Evolutionary conservation across 352 stramenopile species (phyloP), one percentile per base, ranked within the genome.

Genomic region (Phytophthora gonapodyides): DNA sequence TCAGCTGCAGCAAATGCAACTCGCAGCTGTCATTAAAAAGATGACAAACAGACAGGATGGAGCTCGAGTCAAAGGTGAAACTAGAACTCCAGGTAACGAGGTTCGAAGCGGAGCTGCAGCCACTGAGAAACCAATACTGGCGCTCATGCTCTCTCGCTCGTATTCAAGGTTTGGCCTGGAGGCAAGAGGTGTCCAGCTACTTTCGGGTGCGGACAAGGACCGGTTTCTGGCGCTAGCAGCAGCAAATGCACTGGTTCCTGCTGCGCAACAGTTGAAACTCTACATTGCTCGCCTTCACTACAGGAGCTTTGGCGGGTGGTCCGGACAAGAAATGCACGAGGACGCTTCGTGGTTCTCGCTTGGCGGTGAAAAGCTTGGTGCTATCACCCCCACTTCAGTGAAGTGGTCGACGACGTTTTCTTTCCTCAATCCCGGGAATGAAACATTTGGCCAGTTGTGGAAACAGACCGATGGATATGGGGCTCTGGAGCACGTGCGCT

Each of bases 141-240:
- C 55, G 10, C 17, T 63, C 13, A 49, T 63, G 27, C 44, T 63
- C 8, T 63, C 55, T 47, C 27, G 17, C 10, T 37, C 45, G 21
- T 56, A 30, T 40, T 13, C 13, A 42, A 49, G 27, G 2, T 5
- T 7, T 21, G 2, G 43, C 2, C 48, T 63, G 17, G 44, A 63
- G 31, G 30, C 16, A 35, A 48, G 41, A 31, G 55, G 47, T 5
- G 33, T 37, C 9, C 24, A 56, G 13, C 27, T 37, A 19, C 37
- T 63, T 0, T 45, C 44, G 7, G 55, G 45, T 49, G 15, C 31
- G n/a, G 55, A 63, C 24, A 38, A 27, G 12, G 12, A 56, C 8
- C 44, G 55, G n/a, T 57, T 37, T 36, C 16, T 57, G 38, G 24
- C 34, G 3, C 40, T 63, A 11, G 4, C 7, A 54, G 35, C 40